phyloP scores from a whole-genome alignment of 2,329 filamentous ascomycete genomes.

The Tolypocladium guangdongense region DNA sequence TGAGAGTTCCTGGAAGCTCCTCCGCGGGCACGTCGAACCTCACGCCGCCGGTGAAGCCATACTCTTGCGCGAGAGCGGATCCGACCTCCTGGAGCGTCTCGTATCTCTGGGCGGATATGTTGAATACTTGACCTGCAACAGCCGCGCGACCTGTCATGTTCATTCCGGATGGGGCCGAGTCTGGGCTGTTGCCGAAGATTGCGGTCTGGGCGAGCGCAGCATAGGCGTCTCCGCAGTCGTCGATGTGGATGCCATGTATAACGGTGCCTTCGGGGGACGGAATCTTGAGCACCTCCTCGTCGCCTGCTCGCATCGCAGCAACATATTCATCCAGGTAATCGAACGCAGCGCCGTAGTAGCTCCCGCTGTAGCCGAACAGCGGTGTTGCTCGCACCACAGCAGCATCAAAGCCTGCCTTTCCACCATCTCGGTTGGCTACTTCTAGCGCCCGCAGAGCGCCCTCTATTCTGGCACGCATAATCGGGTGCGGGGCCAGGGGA shows the following conservation, averaged over 20 bases:
- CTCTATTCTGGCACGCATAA: neutral
- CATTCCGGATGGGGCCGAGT: neutral
- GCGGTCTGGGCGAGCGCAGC: neutral
- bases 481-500: neutral
- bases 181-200: neutral
- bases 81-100: neutral
- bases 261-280: neutral
- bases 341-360: neutral
- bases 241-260: neutral
- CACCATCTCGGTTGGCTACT: neutral
- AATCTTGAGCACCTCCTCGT: neutral
- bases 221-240: neutral
- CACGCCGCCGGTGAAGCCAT: neutral
- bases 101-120: neutral
- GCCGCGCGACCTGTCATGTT: neutral
- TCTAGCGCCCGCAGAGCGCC: neutral
- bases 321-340: neutral
- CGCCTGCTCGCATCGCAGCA: neutral
- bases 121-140: neutral
- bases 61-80: neutral
- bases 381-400: neutral
- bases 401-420: neutral
- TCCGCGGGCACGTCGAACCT: neutral
- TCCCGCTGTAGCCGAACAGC: neutral
- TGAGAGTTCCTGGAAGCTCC: neutral